Conservation (phyloP, 331 rosid genomes). For the Saraca asoca region DNA sequence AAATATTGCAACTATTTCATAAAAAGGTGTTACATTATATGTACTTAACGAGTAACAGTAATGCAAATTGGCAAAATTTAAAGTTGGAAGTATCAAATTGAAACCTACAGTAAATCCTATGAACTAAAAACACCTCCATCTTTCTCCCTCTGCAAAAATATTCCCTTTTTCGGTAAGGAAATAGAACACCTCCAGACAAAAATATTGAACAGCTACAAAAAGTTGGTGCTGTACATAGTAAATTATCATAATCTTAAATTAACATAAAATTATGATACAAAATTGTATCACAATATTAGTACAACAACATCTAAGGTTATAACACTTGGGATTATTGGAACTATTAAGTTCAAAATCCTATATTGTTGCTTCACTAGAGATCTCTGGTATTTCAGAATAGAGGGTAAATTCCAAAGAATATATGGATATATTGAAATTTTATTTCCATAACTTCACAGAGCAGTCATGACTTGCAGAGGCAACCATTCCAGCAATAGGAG, state of each 20-base stretch:
- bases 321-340: slow-evolving; percentile 14
- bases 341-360: slow-evolving; percentile 20
- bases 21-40: no score
- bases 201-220: no score
- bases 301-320: not conserved
- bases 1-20: no score
- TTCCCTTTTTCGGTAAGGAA: no score
- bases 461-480: slow-evolving; percentile 61
- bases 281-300: not conserved
- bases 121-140: no score
- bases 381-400: slow-evolving; percentile 23
- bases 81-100: no score
- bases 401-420: slow-evolving; percentile 19
- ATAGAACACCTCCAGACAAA: no score
- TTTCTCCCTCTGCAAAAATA: no score
- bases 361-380: slow-evolving; percentile 15
- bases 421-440: slow-evolving; percentile 4
- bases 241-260: not conserved
- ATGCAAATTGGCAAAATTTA: no score
- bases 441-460: slow-evolving; percentile 54
- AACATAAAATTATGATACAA: not conserved
- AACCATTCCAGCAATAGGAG: slow-evolving; percentile 54
- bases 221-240: no score
- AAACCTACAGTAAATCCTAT: no score
- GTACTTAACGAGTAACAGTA: no score